Percentiles rank a stretch among this genome's conserved stretches.
Conservation (phyloP, 129 eudicot genomes). For the Logfia minima region DNA sequence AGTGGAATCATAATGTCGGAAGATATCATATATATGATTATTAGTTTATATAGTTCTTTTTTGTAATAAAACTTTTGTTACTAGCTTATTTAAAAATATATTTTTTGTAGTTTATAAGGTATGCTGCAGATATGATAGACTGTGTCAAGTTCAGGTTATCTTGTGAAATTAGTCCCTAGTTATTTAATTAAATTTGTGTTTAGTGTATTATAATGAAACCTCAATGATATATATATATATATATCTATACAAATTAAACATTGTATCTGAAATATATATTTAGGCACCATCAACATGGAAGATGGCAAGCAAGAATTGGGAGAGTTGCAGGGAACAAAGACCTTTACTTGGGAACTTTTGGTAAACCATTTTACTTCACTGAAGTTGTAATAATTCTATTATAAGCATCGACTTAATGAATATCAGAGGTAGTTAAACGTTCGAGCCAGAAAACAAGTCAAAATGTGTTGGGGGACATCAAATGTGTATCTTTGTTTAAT, state of each 20-base stretch:
- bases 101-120: neutral
- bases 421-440: neutral
- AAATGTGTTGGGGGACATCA: neutral
- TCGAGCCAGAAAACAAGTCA: neutral
- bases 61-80: neutral
- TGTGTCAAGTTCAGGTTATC: too few species aligned
- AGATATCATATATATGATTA: neutral
- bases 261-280: neutral
- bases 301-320: conserved; percentile 99
- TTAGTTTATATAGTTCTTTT: neutral
- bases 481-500: neutral
- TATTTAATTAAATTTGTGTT: too few species aligned
- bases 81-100: neutral
- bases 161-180: too few species aligned
- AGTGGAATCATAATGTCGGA: conserved; percentile 27
- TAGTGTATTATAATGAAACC: too few species aligned
- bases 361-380: conserved; percentile 36
- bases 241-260: too few species aligned
- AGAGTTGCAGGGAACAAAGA: conserved; percentile 99
- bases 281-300: conserved; percentile 77
- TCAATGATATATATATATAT: too few species aligned
- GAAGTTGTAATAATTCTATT: neutral
- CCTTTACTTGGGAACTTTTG: conserved; percentile 92
- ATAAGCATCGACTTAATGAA: neutral
- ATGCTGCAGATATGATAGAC: neutral